Evolutionary conservation across 768 basidiomycete species (phyloP).

Genomic region (Kwoniella pini): DNA sequence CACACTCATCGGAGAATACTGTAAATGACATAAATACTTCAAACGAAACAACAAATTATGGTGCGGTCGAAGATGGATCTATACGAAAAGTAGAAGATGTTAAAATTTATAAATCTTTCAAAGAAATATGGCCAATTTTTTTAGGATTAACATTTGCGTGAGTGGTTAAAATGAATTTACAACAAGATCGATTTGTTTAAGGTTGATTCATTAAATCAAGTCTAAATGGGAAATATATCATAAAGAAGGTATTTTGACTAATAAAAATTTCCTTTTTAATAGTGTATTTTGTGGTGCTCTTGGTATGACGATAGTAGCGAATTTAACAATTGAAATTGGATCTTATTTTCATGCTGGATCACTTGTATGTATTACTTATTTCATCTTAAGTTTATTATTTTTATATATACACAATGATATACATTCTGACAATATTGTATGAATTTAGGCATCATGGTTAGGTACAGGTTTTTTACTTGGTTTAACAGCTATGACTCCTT

Average conservation of each 20-base stretch:
- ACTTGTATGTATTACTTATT: conserved; percentile 19
- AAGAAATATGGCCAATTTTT: conserved; percentile 40
- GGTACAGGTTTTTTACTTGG: conserved; percentile 42
- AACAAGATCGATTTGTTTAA: no score
- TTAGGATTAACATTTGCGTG: conserved; percentile 38
- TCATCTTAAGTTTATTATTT: no score
- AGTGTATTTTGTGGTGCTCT: conserved; percentile 45
- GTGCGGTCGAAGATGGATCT: conserved; percentile 4
- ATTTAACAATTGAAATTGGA: conserved; percentile 45
- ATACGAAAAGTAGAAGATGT: background rate
- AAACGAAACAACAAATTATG: background rate
- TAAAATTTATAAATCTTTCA: conserved; percentile 31
- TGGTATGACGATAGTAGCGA: conserved; percentile 42
- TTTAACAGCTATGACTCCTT: conserved; percentile 45
- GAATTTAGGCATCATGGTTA: conserved; percentile 38
- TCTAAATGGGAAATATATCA: no score
- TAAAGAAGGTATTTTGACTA: no score
- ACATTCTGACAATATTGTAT: no score
- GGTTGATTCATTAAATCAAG: no score
- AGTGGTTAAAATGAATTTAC: conserved; percentile 4
- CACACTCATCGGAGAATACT: background rate
- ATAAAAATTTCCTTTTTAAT: background rate
- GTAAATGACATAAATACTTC: background rate
- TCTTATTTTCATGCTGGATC: conserved; percentile 44
- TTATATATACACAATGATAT: no score